Conservation (phyloP, 768 basidiomycete genomes). For the Mycena crocata region DNA sequence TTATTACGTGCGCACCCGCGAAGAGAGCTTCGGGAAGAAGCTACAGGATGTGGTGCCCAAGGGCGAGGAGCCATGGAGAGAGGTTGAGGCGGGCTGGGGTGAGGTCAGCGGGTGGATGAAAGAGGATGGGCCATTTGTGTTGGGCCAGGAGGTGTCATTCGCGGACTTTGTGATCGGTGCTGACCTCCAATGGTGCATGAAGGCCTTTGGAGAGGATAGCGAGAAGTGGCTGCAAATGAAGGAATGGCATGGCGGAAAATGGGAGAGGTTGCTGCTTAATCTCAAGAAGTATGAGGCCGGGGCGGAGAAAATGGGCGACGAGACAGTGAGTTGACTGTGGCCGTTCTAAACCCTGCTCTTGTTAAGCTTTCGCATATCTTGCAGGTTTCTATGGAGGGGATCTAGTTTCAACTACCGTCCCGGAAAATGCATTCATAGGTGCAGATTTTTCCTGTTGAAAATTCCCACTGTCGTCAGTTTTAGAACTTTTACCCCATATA, state of each 20-base stretch:
- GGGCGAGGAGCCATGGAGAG: slow-evolving; percentile 40
- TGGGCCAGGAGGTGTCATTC: slow-evolving; percentile 46
- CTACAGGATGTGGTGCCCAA: slow-evolving; percentile 50
- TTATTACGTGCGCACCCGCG: slow-evolving; percentile 49
- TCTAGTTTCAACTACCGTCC: too few relatives aligned
- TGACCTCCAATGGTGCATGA: slow-evolving; percentile 49
- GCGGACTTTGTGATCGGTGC: slow-evolving; percentile 49
- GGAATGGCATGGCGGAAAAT: slow-evolving; percentile 52
- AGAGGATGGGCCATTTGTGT: slow-evolving; percentile 39
- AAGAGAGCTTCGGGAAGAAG: slow-evolving; percentile 42
- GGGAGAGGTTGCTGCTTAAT: slow-evolving; percentile 45
- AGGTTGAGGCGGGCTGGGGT: slow-evolving; percentile 37
- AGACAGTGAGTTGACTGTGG: too few relatives aligned
- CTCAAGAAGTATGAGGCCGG: slow-evolving; percentile 44
- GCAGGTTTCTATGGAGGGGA: too few relatives aligned
- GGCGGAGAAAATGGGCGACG: background rate
- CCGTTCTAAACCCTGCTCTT: too few relatives aligned
- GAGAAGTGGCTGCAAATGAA: slow-evolving; percentile 46
- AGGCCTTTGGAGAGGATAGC: slow-evolving; percentile 38
- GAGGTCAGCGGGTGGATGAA: slow-evolving; percentile 43
- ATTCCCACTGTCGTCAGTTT: too few relatives aligned
- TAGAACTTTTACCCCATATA: too few relatives aligned
- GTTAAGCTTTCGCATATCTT: too few relatives aligned
- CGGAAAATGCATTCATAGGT: too few relatives aligned
- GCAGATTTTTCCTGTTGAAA: too few relatives aligned